Evolutionary conservation across 495 filamentous ascomycete genomes (phyloP), one percentile per base, ranked within the genome.

Genomic region (Patellaria atrata): DNA sequence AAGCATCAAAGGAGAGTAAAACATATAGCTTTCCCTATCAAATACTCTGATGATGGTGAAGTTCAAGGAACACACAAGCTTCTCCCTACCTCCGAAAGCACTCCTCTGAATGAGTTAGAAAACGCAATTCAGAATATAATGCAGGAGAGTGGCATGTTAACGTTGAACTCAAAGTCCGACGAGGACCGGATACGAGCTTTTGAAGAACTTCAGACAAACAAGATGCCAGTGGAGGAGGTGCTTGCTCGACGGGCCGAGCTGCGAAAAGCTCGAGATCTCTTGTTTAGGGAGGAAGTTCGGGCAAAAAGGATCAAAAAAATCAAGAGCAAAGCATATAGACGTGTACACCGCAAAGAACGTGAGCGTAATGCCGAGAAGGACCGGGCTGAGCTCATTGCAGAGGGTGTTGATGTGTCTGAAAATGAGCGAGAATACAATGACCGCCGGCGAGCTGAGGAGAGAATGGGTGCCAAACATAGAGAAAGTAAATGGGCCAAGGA

Each of bases 291-390:
- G 53, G 79, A 92, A 54, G 70, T 77, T 0, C 74, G 82, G 33
- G 70, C 84, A 3, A 93, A 87, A 58, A 76, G 89, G 2, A 79
- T 97, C 55, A 93, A 94, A 57, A 96, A 94, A 62, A 97, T 97
- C 54, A 97, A 97, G 63, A 85, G 78, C 47, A 96, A 93, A 50
- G 70, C 84, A 0, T 97, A 86, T 50, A 77, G 84, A 12, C 75
- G 85, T 32, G 76, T 96, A 15, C 91, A 94, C 52, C 75, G 89
- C 22, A 93, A 81, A 47, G 82, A 94, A 47, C 68, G 74, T 9
- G 73, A 82, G 51, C 73, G 73, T 38, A 59, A 77, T 26, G 75
- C 79, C 40, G 64, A 82, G 32, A 70, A 71, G n/a, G 75, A 83
- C 33, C 64, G 68, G 17, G 73, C 82, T 26, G 73, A 73, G 18